Base-by-base conservation (phyloP, 176 grass and related monocot species). In the Puccinellia tenuiflora region DNA sequence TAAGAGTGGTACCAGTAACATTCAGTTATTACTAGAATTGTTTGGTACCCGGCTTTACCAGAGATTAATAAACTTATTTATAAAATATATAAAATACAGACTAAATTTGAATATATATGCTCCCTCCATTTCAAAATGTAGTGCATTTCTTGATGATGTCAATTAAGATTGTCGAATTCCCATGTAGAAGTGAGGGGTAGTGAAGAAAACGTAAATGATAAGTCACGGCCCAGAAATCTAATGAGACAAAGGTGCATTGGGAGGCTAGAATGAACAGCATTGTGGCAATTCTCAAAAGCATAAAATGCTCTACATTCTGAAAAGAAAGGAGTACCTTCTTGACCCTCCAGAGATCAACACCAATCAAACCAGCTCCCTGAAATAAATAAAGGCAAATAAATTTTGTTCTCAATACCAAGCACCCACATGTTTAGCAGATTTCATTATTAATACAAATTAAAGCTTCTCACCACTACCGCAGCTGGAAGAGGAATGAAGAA, bases 401-500 rank as follows among this genome's bases (percentile, higher is more conserved):
- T 35, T 26, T 6, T 69, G 15, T 40, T 21, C 24, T 70, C 51
- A 52, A 61, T 52, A 40, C 15, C 9, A 40, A 66, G 15, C 21
- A 79, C 59, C 63, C 40, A 52, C 34, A 79, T 61, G 34, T 16
- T 47, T 15, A 31, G 33, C 16, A 30, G 9, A 71, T 31, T 1
- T 20, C 42, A 73, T 56, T n/a, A n/a, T 45, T 20, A 2, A 61
- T 33, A 76, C 15, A 62, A 81, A 81, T n/a, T 24, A 68, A 68
- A 43, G 14, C 9, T 25, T 62, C 88, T 86, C 84, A 95, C 95
- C 86, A 91, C 3, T 68, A 98, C 1, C 28, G 88, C 86, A 81
- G 86, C 95, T 82, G 95, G 95, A 70, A 98, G 68, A 67, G 92
- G 92, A 85, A 98, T 42, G 4, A 98, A 9, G 28, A 91, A 86